These are phyloP conservation scores for Kurtzmaniella fragi DNA, from an alignment of 805 yeast genomes.

Conservation along the genomic window DNA sequence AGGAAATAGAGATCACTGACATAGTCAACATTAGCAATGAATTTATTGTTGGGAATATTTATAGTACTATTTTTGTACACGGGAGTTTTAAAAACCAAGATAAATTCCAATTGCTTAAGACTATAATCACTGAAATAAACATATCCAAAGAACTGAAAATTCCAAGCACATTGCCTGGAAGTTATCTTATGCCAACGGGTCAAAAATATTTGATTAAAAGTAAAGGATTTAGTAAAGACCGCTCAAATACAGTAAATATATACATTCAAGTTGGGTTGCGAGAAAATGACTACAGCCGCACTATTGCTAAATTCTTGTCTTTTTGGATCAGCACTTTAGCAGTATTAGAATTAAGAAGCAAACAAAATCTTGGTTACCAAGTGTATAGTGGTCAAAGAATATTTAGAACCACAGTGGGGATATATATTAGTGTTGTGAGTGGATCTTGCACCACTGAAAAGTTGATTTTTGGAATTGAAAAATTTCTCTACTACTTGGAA, in stretches of 20 bases:
- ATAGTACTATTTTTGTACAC: slow-evolving; percentile 41
- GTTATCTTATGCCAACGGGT: slow-evolving; percentile 25
- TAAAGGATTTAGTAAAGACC: slow-evolving; percentile 40
- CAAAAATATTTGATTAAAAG: slow-evolving; percentile 12
- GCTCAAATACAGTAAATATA: slow-evolving; percentile 46
- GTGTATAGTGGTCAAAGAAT: slow-evolving; percentile 54
- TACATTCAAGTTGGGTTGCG: slow-evolving; percentile 57
- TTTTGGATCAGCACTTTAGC: slow-evolving; percentile 42
- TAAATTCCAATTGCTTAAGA: slow-evolving; percentile 11
- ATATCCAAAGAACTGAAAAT: slow-evolving; percentile 27
- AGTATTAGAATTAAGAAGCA: slow-evolving; percentile 45
- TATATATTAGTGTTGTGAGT: slow-evolving; percentile 56
- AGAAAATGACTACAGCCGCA: slow-evolving; percentile 21
- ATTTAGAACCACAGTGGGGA: slow-evolving; percentile 49
- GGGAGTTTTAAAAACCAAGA: slow-evolving; percentile 39
- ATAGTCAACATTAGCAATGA: slow-evolving; percentile 23
- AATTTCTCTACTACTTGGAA: slow-evolving; percentile 34
- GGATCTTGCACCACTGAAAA: slow-evolving; percentile 35
- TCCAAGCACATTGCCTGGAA: slow-evolving; percentile 5
- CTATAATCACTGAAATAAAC: slow-evolving; percentile 19
- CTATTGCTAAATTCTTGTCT: slow-evolving; percentile 44
- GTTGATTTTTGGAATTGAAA: slow-evolving; percentile 44
- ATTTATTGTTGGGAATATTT: slow-evolving; percentile 19
- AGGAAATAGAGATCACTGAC: slow-evolving; percentile 36
- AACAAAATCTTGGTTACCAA: slow-evolving; percentile 58